These are phyloP conservation scores for Ustilago trichophora DNA, from an alignment of 1,284 basidiomycete genomes.

Conservation along the genomic window DNA sequence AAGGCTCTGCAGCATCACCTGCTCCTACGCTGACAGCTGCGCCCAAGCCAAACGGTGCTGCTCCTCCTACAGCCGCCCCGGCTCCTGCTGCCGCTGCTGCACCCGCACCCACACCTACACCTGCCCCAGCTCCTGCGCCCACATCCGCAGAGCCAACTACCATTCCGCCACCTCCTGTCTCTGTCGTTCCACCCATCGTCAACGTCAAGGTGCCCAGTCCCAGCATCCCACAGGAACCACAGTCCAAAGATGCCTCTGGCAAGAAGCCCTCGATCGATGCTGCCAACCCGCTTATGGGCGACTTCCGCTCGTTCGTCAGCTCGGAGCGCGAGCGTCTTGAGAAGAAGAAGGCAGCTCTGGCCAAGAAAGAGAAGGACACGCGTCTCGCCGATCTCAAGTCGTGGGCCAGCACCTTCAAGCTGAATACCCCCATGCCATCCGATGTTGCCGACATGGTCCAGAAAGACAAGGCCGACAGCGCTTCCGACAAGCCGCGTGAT, in stretches of 20 bases:
- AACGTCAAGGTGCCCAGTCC: conserved; percentile 47
- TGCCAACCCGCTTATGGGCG: conserved; percentile 53
- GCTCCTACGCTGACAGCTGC: conserved; percentile 7
- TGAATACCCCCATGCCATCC: conserved; percentile 91
- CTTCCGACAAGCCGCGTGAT: conserved; percentile 57
- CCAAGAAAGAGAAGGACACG: conserved; percentile 92
- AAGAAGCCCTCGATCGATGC: conserved; percentile 35
- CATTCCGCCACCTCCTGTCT: conserved; percentile 9
- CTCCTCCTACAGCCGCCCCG: conserved; percentile 29
- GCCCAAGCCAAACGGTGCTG: conserved; percentile 33
- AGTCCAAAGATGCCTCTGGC: conserved; percentile 12
- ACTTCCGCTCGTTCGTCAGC: conserved; percentile 63
- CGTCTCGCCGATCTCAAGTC: conserved; percentile 88
- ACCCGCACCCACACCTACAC: conserved; percentile 14
- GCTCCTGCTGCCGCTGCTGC: conserved; percentile 5
- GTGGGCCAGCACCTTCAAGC: conserved; percentile 94
- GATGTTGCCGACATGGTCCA: conserved; percentile 80
- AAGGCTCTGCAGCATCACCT: conserved; percentile 36
- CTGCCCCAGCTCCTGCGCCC: conserved; percentile 6
- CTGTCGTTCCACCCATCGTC: conserved; percentile 26
- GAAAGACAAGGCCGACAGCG: conserved; percentile 49
- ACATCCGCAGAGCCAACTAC: conserved; percentile 14
- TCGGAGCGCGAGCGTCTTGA: conserved; percentile 68
- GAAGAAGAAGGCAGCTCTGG: conserved; percentile 86
- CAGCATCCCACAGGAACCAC: conserved; percentile 30